Base-by-base conservation (phyloP, 1,284 basidiomycete genomes). In the Blastosporella zonata region DNA sequence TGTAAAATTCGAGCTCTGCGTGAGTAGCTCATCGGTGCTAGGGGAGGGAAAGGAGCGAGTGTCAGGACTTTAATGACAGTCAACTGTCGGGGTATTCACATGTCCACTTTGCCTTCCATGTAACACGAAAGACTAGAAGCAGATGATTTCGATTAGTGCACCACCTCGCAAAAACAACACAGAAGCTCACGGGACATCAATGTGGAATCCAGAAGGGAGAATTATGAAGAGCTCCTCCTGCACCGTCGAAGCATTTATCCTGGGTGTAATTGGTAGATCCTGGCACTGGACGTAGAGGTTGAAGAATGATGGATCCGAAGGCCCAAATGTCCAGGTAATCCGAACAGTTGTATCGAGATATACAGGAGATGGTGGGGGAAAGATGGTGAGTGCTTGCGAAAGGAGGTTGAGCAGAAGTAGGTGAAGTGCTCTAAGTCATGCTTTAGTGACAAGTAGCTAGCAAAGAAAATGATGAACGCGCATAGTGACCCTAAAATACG, bases 191-290 rank as follows among this genome's bases (percentile, higher is more conserved):
- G 29, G 10, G 10, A 31, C 29, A n/a, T 4, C 6, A 31, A 31
- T 12, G 13, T 41, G n/a, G 37, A 38, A 38, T 18, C 39, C 39
- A 18, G 49, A 47, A 58, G 17, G 60, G 4, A 34, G 17, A 9
- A 4, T 9, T 17, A 34, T 34, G 33, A 34, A 34, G 15, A 34
- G n/a, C 13, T 34, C 15, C 4, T 15, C 33, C 5, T 34, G n/a
- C 9, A 34, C 22, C 9, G 47, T 48, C 12, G 47, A 28, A 6
- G 25, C 40, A 18, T 43, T 48, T 17, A 33, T 6, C n/a, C n/a
- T 25, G 18, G 40, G 47, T 6, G 33, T 34, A 22, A 20, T 1
- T 2, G 40, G 33, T 1, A 25, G 6, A 15, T 36, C 25, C 6
- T 18, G 22, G 25, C 47, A 48, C 29, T 33, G 21, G 8, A 22